Base-by-base conservation (phyloP, 2,329 filamentous ascomycete genomes). In the Thelonectria blattea region DNA sequence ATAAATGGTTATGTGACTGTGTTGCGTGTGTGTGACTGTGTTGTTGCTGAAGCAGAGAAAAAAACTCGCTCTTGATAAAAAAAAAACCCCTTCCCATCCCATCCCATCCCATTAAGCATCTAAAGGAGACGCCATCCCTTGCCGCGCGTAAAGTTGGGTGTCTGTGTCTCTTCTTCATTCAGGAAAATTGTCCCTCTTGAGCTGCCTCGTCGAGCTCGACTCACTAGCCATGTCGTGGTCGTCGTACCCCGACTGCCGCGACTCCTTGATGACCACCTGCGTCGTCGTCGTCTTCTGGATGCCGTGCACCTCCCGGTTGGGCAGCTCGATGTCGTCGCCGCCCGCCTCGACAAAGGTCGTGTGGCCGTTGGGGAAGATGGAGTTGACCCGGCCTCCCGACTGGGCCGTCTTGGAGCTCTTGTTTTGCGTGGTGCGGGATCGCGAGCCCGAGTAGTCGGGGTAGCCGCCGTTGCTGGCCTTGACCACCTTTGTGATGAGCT, bases 401-500 rank as follows among this genome's bases (percentile, higher is more conserved):
- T 52, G 50, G 9, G 42, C 64, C 1, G 18, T 41, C 1, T 58
- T 52, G 0, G 61, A 60, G 52, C 60, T 68, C 52, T 71, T 71
- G 15, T 55, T 58, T 22, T 58, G 52, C 1, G 62, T 65, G 3
- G 51, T 53, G 3, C 53, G 48, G 5, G 69, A 71, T n/a, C 59
- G 65, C 8, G 62, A 67, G 2, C 62, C 63, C 3, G 68, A 69
- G 47, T 69, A 70, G 32, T 71, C 64, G 34, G 58, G 57, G 27
- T 68, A 65, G 2, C 68, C 67, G 5, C 53, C 58, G 42, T 71
- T 71, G 42, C 64, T 68, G 24, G 68, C 68, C 20, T 65, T 69
- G 17, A 71, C 66, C 0, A 80, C 71, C 37, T 76, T 78, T 34
- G 69, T 78, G 66, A 84, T 83, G 43, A 84, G 78, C 42, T 80